Evolutionary conservation across 441 rosid genomes (phyloP), one percentile per base, ranked within the genome.

Genomic region (Arabidopsis hybrid): DNA sequence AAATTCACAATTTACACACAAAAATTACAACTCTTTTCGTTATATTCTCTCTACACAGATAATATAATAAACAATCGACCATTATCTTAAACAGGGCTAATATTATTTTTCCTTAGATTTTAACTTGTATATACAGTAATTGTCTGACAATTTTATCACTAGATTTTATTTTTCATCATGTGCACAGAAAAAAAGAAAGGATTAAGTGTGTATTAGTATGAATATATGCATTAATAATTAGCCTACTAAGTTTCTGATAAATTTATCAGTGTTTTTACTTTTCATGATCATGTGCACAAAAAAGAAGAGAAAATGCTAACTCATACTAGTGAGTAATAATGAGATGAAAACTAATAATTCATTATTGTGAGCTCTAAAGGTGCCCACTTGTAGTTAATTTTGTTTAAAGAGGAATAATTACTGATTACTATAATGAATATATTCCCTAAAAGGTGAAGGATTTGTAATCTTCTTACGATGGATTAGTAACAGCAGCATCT

Each of bases 271-370:
- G 67, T 40, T 74, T 38, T 66, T 31, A 36, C 32, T 31, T 50
- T 60, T 67, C 46, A 74, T 18, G 21, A 18, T 74, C 78, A 74
- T 60, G 62, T 74, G 73, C 72, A 38, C 13, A 36, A 4, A 42
- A 17, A 38, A 31, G 40, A 38, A 5, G 42, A 40, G 21, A 47
- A 31, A 42, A 67, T 60, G 67, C 58, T 43, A 60, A n/a, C 6
- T 67, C 60, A 42, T n/a, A 21, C 26, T 56, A 59, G 2, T 14
- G 43, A 8, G 55, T 42, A 74, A 51, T 42, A 51, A 60, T 67
- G 61, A 67, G 6, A 46, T 59, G 7, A 66, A 32, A 58, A 58
- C 29, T 59, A 60, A 60, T 74, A 51, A 45, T 66, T 17, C 12
- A 74, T 67, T 39, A 49, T 39, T 68, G 21, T 51, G 21, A 7